Percentiles rank a stretch among this genome's conserved stretches.
Evolutionary conservation across 495 filamentous ascomycete species (phyloP).

Genomic region (Trichocladium uniseriatum): DNA sequence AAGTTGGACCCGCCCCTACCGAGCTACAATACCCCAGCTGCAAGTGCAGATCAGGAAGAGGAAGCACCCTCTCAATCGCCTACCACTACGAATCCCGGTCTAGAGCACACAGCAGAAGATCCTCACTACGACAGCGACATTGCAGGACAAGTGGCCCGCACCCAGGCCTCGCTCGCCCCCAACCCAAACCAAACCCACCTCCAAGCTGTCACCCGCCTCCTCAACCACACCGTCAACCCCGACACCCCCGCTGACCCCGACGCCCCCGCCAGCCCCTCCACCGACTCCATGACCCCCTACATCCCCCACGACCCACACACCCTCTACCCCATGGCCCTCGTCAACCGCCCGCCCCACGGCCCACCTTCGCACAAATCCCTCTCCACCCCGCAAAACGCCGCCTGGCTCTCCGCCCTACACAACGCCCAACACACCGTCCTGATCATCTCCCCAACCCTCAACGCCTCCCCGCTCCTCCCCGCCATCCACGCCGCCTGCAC

Average conservation of each 20-base stretch:
- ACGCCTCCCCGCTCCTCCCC: slow-evolving; percentile 56
- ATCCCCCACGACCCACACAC: slow-evolving; percentile 43
- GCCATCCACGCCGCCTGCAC: slow-evolving; percentile 54
- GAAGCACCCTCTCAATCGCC: no score
- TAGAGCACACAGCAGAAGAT: slow-evolving; percentile 47
- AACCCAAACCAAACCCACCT: slow-evolving; percentile 42
- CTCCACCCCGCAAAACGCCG: slow-evolving; percentile 60
- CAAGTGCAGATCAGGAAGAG: slow-evolving; percentile 6
- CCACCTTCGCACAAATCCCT: slow-evolving; percentile 48
- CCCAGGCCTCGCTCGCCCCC: slow-evolving; percentile 45
- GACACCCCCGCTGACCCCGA: slow-evolving; percentile 35
- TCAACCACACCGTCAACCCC: slow-evolving; percentile 53
- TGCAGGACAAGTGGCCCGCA: slow-evolving; percentile 47
- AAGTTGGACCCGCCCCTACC: slow-evolving; percentile 53
- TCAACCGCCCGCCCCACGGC: slow-evolving; percentile 58
- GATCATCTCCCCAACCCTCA: slow-evolving; percentile 68
- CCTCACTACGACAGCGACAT: slow-evolving; percentile 56
- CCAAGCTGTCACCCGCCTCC: slow-evolving; percentile 49
- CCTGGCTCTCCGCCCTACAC: slow-evolving; percentile 57
- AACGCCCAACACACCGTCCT: slow-evolving; percentile 54
- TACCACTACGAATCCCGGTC: background rate
- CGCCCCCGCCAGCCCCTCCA: slow-evolving; percentile 43
- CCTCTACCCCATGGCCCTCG: slow-evolving; percentile 61
- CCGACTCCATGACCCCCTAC: slow-evolving; percentile 54
- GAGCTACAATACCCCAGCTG: slow-evolving; percentile 43